Evolutionary conservation across 73 alveolate species (phyloP), one percentile per base, ranked within the genome.

Genomic region (Symbiodinium pilosum): DNA sequence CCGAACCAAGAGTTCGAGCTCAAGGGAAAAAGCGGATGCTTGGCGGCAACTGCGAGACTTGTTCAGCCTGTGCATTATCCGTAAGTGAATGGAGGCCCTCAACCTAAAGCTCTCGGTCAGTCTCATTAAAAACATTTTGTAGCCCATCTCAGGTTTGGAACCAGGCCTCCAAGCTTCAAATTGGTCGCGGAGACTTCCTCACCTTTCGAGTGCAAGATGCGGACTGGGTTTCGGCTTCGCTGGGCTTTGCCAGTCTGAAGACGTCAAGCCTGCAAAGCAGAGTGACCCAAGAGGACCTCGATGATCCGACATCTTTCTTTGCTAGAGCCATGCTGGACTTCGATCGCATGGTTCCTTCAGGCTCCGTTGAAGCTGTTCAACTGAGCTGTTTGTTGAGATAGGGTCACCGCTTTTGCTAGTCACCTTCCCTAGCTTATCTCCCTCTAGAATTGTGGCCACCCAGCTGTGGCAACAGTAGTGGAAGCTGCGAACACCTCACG

Each of bases 121-220:
- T n/a, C n/a, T n/a, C n/a, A n/a, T n/a, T n/a, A n/a, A n/a, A n/a
- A n/a, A n/a, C n/a, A n/a, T n/a, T n/a, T n/a, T n/a, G n/a, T 81
- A 12, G 52, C 87, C 6, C 87, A 30, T 36, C 87, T 34, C 32
- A 89, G 95, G 95, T 89, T 32, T 89, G 95, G 95, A 89, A 89
- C 95, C 95, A 89, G 77, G 95, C 95, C 32, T 89, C 95, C 34
- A 89, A 89, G 51, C 95, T 89, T 26, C 95, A 89, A 87, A 89
- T 89, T 21, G 87, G 86, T 32, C 95, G 75, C 36, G 44, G 47
- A 11, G 95, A 89, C 95, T 89, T 64, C 87, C 87, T 89, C n/a
- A 89, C 95, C 69, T 89, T 89, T 52, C 73, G 95, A 64, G 87
- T 89, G 28, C 95, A 89, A 89, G 95, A 89, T 59, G 75, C 73